These are phyloP conservation scores for Uronychia setigera DNA, from an alignment of 73 alveolate genomes.

Conservation along the genomic window DNA sequence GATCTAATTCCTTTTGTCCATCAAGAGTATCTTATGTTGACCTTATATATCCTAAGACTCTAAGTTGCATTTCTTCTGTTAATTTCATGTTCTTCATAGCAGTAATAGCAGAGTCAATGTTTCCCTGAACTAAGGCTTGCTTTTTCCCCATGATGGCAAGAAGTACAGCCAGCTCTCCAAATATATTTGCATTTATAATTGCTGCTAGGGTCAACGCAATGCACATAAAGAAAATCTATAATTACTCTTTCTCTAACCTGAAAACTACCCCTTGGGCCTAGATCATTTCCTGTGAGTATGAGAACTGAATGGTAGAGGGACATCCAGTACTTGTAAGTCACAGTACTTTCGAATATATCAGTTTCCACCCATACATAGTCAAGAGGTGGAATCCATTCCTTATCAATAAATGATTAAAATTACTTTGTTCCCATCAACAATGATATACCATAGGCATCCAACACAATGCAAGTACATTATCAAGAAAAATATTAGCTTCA, in stretches of 20 bases:
- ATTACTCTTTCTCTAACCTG: neutral
- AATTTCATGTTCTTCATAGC: slow-evolving; percentile 16
- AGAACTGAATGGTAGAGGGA: slow-evolving; percentile 53
- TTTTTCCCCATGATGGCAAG: slow-evolving; percentile 3
- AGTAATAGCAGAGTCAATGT: slow-evolving; percentile 19
- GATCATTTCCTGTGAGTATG: slow-evolving; percentile 64
- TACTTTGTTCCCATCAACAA: slow-evolving; percentile 14
- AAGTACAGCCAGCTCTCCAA: slow-evolving; percentile 46
- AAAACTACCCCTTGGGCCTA: slow-evolving; percentile 42
- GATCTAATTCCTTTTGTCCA: slow-evolving; percentile 34
- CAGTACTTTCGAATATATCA: neutral
- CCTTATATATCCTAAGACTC: neutral
- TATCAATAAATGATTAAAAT: too few species aligned
- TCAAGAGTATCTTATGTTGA: slow-evolving; percentile 11
- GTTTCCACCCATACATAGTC: slow-evolving; percentile 3
- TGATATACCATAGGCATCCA: slow-evolving; percentile 53
- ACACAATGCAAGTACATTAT: slow-evolving; percentile 45
- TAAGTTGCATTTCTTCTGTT: neutral
- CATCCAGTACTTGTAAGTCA: slow-evolving; percentile 23
- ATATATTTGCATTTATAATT: neutral
- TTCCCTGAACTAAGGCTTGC: slow-evolving; percentile 9
- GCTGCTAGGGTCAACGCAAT: slow-evolving; percentile 55
- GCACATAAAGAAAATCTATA: too few species aligned
- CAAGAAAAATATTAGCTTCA: slow-evolving; percentile 35
- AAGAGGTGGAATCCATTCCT: slow-evolving; percentile 10